Conservation (phyloP, 225 moss, liverwort and hornwort genomes). For the Antitrichia curtipendula region DNA sequence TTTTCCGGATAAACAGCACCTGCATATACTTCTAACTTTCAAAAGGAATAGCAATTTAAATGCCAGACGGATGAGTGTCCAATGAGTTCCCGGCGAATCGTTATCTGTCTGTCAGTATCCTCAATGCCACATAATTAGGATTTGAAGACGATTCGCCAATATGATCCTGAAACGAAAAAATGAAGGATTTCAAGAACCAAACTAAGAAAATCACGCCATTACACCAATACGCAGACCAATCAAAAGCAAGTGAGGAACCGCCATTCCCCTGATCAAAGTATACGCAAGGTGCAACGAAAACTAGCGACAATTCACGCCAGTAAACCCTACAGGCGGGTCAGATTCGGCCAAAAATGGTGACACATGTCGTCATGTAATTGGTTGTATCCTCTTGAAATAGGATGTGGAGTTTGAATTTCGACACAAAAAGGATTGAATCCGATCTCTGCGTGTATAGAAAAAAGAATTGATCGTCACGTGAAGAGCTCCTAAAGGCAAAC, state of each 20-base stretch:
- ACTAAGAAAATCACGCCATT: not conserved
- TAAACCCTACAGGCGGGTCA: not conserved
- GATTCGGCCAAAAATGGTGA: not conserved
- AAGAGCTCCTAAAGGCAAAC: not conserved
- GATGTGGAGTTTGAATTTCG: not conserved
- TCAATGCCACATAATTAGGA: not conserved
- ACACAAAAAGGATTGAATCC: not conserved
- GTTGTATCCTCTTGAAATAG: not conserved
- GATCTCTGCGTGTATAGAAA: not conserved
- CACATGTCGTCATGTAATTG: not conserved
- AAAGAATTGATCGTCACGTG: not conserved
- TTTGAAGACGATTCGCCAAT: not conserved
- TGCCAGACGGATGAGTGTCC: not conserved
- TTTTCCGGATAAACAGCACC: not conserved
- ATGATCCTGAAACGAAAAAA: not conserved
- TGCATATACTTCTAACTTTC: not conserved
- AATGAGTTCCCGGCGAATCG: not conserved
- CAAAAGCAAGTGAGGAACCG: not conserved
- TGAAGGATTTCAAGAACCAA: not conserved
- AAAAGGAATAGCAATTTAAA: not conserved
- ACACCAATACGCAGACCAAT: not conserved
- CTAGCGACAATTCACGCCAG: not conserved
- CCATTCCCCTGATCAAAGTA: not conserved
- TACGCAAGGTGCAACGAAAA: not conserved
- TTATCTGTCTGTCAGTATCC: not conserved